Evolutionary conservation across 139 green algal genomes (phyloP).

Genomic region (Chlorella sp.): DNA sequence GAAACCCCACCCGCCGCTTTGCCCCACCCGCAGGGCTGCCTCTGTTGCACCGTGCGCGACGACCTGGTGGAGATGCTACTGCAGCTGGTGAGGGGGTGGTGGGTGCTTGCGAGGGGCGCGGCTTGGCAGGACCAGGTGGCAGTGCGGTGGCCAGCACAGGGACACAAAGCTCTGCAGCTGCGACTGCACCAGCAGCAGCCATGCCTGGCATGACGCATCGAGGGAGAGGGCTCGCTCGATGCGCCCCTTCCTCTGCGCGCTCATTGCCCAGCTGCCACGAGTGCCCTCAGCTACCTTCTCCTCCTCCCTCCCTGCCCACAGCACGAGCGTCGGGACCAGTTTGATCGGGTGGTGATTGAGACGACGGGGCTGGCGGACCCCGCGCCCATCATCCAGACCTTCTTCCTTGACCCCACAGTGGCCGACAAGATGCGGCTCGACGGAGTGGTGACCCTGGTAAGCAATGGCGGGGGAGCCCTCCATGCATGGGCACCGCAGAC

Average conservation of each 20-base stretch:
- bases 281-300: background rate
- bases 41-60: slow-evolving; percentile 94
- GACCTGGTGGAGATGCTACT: slow-evolving; percentile 88
- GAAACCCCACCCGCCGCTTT: too few relatives aligned
- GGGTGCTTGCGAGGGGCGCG: too few relatives aligned
- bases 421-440: slow-evolving; percentile 73
- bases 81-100: slow-evolving; percentile 61
- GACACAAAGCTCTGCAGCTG: too few relatives aligned
- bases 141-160: too few relatives aligned
- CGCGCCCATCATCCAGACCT: slow-evolving; percentile 91
- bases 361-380: slow-evolving; percentile 96
- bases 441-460: slow-evolving; percentile 84
- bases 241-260: background rate
- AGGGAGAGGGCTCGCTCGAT: too few relatives aligned
- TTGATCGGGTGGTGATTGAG: slow-evolving; percentile 96
- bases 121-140: too few relatives aligned
- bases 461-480: background rate
- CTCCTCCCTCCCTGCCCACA: slow-evolving; percentile 26
- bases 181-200: too few relatives aligned
- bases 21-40: too few relatives aligned
- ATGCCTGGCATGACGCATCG: too few relatives aligned
- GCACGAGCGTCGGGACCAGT: slow-evolving; percentile 57
- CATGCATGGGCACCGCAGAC: too few relatives aligned
- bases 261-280: background rate
- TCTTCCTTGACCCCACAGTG: slow-evolving; percentile 76